phyloP scores from a whole-genome alignment of 495 filamentous ascomycete species.

The Penicillium bovifimosum region DNA sequence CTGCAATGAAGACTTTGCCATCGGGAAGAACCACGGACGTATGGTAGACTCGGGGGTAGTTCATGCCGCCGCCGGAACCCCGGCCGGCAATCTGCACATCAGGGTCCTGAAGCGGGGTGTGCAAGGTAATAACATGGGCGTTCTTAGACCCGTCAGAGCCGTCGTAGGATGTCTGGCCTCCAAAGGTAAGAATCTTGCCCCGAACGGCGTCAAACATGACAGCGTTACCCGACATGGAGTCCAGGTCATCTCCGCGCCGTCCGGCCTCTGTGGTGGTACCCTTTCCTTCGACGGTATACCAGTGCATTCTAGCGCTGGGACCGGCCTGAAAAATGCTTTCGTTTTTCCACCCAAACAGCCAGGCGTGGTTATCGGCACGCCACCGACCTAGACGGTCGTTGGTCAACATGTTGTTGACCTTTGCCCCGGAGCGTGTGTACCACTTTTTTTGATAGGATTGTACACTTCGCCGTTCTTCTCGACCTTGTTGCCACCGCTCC shows the following conservation, averaged over 20 bases:
- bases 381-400: conserved; percentile 34
- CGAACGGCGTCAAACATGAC: conserved; percentile 53
- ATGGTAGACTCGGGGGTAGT: conserved; percentile 44
- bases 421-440: too few relatives aligned
- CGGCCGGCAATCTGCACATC: conserved; percentile 25
- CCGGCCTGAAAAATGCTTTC: conserved; percentile 52
- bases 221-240: conserved; percentile 49
- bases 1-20: conserved; percentile 51
- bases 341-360: conserved; percentile 56
- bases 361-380: conserved; percentile 34
- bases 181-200: conserved; percentile 51
- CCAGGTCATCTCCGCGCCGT: conserved; percentile 37
- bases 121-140: conserved; percentile 47
- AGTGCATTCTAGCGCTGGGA: conserved; percentile 39
- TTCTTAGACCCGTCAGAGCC: conserved; percentile 33
- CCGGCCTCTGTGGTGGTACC: conserved; percentile 35
- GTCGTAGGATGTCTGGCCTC: conserved; percentile 46
- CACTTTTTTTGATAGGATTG: too few relatives aligned
- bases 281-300: conserved; percentile 43
- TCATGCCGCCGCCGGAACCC: conserved; percentile 35
- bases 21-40: conserved; percentile 53
- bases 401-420: conserved; percentile 46
- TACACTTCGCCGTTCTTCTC: conserved; percentile 55
- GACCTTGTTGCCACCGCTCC: conserved; percentile 35
- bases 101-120: conserved; percentile 12